Percentiles rank a stretch among this genome's conserved stretches.
Evolutionary conservation across 495 filamentous ascomycete species (phyloP).

Genomic region (Trichoderma reesei): DNA sequence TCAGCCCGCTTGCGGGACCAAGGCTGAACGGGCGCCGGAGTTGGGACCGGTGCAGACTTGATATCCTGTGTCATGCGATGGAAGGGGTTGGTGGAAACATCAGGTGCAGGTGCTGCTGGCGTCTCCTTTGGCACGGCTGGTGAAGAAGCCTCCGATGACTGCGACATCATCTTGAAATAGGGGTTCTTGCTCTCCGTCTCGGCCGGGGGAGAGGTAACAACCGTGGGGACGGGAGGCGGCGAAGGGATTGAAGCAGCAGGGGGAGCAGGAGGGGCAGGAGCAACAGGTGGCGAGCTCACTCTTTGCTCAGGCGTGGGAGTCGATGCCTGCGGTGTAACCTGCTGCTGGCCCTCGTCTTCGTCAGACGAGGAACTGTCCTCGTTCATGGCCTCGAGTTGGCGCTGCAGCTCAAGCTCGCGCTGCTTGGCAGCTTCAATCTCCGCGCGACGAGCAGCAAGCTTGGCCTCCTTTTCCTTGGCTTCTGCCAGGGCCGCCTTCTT

Average conservation of each 20-base stretch:
- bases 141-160: conserved; percentile 36
- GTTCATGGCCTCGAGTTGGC: conserved; percentile 74
- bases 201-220: conserved; percentile 35
- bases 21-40: conserved; percentile 22
- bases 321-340: conserved; percentile 71
- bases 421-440: conserved; percentile 88
- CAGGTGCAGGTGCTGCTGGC: conserved; percentile 33
- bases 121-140: conserved; percentile 33
- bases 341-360: conserved; percentile 77
- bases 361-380: conserved; percentile 66
- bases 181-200: conserved; percentile 43
- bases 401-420: conserved; percentile 76
- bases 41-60: conserved; percentile 24
- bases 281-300: conserved; percentile 33
- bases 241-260: conserved; percentile 24
- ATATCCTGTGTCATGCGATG: conserved; percentile 65
- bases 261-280: conserved; percentile 6
- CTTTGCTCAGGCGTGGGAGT: conserved; percentile 60
- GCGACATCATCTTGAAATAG: conserved; percentile 43
- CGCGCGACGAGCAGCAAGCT: conserved; percentile 73
- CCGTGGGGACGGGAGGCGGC: conserved; percentile 34
- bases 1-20: conserved; percentile 31
- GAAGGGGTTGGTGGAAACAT: conserved; percentile 88
- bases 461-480: conserved; percentile 80
- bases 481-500: conserved; percentile 81